Percentiles rank a stretch among this genome's conserved stretches.
Evolutionary conservation across 2,329 filamentous ascomycete species (phyloP).

Genomic region (Hymenoscyphus infarciens): DNA sequence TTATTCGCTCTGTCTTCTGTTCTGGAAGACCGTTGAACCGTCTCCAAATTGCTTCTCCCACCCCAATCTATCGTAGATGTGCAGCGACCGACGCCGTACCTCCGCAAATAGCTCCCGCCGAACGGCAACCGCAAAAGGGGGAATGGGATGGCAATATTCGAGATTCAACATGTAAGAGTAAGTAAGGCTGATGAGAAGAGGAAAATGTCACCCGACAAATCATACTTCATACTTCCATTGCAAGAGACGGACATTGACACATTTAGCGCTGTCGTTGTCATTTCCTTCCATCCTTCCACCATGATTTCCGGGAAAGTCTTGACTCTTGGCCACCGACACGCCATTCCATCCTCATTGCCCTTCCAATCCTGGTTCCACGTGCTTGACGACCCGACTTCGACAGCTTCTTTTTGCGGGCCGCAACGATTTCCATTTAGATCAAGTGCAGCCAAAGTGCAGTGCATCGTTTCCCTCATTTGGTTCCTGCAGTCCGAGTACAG

Average conservation of each 20-base stretch:
- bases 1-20: not conserved
- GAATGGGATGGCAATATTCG: too few species aligned
- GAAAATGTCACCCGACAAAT: constrained; percentile 1
- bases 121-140: not conserved
- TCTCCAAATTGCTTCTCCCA: not conserved
- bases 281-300: not conserved
- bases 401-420: not conserved
- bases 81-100: not conserved
- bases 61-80: not conserved
- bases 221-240: too few species aligned
- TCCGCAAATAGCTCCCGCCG: not conserved
- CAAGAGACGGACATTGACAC: constrained; percentile 1
- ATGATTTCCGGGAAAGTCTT: not conserved
- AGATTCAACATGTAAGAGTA: not conserved
- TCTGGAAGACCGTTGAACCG: constrained; percentile 1
- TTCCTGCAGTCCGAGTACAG: constrained; percentile 1
- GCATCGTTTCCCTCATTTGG: constrained; percentile 2
- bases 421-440: not conserved
- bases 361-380: constrained; percentile 3
- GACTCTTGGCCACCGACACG: not conserved
- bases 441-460: not conserved
- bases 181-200: not conserved
- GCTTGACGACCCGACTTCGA: not conserved
- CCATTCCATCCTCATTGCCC: not conserved
- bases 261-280: not conserved